Percentiles rank a stretch among this genome's conserved stretches.
phyloP scores from a whole-genome alignment of 768 basidiomycete genomes.

The Suillus brevipes region DNA sequence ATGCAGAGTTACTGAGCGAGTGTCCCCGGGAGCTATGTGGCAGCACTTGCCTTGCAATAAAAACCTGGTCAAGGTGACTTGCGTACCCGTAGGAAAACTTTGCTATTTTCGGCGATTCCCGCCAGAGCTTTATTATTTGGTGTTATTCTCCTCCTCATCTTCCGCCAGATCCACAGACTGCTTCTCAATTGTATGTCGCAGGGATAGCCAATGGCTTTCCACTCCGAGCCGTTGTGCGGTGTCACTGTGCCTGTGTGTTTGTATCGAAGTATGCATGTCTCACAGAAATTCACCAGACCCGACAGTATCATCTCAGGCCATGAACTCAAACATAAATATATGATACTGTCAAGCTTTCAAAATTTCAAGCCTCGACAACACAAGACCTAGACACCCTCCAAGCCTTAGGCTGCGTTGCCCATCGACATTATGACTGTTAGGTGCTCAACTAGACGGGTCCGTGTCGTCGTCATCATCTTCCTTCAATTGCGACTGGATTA shows the following conservation, averaged over 20 bases:
- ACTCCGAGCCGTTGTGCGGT: background rate
- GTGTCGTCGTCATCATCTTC: background rate
- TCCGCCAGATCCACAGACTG: background rate
- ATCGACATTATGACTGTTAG: background rate
- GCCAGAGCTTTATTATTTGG: background rate
- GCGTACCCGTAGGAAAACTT: background rate
- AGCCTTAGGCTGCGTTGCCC: background rate
- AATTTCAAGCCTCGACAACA: conserved; percentile 12
- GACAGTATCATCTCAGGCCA: background rate
- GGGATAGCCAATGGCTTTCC: background rate
- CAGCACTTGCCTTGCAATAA: background rate
- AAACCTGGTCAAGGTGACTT: conserved; percentile 2
- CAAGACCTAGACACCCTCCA: conserved; percentile 5
- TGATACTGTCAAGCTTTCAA: background rate
- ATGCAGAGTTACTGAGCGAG: background rate
- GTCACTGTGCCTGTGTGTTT: background rate
- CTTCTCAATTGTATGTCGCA: background rate
- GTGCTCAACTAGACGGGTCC: background rate
- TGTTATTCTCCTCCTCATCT: background rate
- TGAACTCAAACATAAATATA: background rate
- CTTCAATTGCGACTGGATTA: background rate
- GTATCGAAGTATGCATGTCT: background rate
- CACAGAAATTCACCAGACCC: background rate
- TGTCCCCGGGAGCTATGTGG: background rate
- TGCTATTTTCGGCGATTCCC: background rate